Base-by-base conservation (phyloP, 1,284 basidiomycete genomes). In the Ustilago crameri region DNA sequence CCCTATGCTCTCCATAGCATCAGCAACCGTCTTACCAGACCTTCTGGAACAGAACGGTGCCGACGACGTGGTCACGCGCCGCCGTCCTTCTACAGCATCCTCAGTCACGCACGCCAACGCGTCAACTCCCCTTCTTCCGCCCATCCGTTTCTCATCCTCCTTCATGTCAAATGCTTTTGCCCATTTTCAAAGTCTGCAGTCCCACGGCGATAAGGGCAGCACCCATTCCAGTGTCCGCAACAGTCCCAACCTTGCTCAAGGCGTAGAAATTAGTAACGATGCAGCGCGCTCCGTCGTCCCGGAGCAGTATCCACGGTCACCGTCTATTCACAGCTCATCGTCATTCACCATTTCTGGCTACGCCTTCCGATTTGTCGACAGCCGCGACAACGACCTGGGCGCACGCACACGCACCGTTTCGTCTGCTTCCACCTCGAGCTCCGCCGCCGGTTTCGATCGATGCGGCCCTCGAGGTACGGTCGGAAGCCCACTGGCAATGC, bases 261-360 rank as follows among this genome's bases (percentile, higher is more conserved):
- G 50, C 47, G 22, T 53, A 4, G 26, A 34, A 10, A 26, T 43
- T 18, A 22, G 17, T 15, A 32, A 23, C 44, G 56, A 52, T 15
- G 23, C 35, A 0, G 20, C 48, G 3, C 55, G 51, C 2, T 56
- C 58, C 8, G 30, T 47, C 22, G n/a, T 44, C 24, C 42, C 50
- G 9, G 65, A 68, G 23, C 53, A 49, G 38, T 59, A 62, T 46
- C 59, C 65, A 10, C 57, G 52, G 5, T 62, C 55, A 2, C 65
- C 65, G n/a, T 62, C 57, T 4, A 26, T 55, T 18, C 51, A 60
- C 17, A 58, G 65, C 59, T 47, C 59, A 5, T 58, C 65, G 7
- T 54, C 54, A n/a, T 54, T 54, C 30, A 42, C 58, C 17, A 35
- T 34, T 42, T 27, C 59, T 0, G 44, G 27, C 24, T 55, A 37